Evolutionary conservation across 1,284 basidiomycete genomes (phyloP), one percentile per base, ranked within the genome.

Genomic region (Heliocybe sulcata): DNA sequence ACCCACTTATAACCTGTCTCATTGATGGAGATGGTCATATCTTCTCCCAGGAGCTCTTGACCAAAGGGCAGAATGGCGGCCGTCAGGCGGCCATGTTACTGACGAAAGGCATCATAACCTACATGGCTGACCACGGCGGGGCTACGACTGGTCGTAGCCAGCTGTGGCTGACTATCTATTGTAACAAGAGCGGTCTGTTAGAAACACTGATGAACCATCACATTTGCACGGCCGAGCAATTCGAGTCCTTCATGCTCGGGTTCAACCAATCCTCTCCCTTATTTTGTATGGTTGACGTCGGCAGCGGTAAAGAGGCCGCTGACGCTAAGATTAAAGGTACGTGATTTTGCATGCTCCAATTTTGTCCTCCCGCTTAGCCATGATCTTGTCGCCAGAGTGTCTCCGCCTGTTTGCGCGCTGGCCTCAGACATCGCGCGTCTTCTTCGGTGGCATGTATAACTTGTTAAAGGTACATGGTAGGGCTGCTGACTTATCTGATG

Each of bases 291-390:
- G 69, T 79, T 48, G 81, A 83, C 62, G 80, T 78, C n/a, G 80
- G 80, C 0, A 65, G 63, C 19, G 77, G 76, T 8, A 82, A 82
- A 64, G 81, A 83, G 59, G 79, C 78, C 10, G 74, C 76, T 2
- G 80, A 82, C 62, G 67, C 74, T 20, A 84, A 84, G 65, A 76
- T 84, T 53, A 75, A 77, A 68, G 78, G 78, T 74, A 42, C 51
- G 29, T 12, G 29, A 12, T 31, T 12, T 4, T 12, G 63, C 55
- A 22, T 20, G 19, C 19, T 25, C 16, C 48, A 25, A 14, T 50
- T 45, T 16, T n/a, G 35, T 42, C 25, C 14, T 54, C 11, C 20
- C 22, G 23, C 2, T 35, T 48, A 31, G 2, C 26, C 19, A 19
- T 42, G n/a, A 42, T 25, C 3, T 55, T 4, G 16, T 29, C 45